phyloP scores from a whole-genome alignment of 345 rosid species.

The Populus davidiana region DNA sequence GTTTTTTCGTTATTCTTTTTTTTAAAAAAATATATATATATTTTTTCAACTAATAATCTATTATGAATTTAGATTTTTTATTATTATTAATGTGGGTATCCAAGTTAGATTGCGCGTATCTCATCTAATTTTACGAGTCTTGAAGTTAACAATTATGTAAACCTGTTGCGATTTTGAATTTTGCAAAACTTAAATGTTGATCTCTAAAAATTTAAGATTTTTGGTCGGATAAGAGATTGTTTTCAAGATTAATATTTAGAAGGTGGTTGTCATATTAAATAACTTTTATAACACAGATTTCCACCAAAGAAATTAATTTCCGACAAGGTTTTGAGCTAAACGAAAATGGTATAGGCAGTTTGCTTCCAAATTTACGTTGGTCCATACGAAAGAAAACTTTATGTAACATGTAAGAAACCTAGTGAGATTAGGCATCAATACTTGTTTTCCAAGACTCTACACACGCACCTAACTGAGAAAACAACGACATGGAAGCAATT shows the following conservation, averaged over 20 bases:
- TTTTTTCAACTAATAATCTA: too few species aligned
- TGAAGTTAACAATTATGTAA: too few species aligned
- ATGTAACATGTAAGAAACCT: slow-evolving; percentile 40
- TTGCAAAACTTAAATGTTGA: too few species aligned
- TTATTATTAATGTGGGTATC: too few species aligned
- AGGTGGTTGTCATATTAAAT: not conserved
- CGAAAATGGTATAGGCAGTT: not conserved
- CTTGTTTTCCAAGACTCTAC: slow-evolving; percentile 50
- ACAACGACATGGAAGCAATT: slow-evolving; percentile 62
- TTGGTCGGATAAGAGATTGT: not conserved
- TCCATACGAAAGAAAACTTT: slow-evolving; percentile 18
- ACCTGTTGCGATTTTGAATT: too few species aligned
- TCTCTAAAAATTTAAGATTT: not conserved
- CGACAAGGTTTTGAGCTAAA: not conserved
- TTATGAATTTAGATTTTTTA: too few species aligned
- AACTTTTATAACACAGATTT: not conserved
- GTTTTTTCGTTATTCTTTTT: not conserved
- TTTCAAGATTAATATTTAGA: not conserved
- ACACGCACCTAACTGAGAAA: slow-evolving; percentile 44
- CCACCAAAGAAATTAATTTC: slow-evolving; percentile 1
- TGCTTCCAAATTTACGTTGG: not conserved
- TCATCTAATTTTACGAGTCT: fast-evolving
- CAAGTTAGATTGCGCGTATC: fast-evolving
- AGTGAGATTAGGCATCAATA: slow-evolving; percentile 22
- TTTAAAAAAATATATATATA: too few species aligned